Base-by-base conservation (phyloP, 169 alveolate species). In the Amoebophrya sp. region DNA sequence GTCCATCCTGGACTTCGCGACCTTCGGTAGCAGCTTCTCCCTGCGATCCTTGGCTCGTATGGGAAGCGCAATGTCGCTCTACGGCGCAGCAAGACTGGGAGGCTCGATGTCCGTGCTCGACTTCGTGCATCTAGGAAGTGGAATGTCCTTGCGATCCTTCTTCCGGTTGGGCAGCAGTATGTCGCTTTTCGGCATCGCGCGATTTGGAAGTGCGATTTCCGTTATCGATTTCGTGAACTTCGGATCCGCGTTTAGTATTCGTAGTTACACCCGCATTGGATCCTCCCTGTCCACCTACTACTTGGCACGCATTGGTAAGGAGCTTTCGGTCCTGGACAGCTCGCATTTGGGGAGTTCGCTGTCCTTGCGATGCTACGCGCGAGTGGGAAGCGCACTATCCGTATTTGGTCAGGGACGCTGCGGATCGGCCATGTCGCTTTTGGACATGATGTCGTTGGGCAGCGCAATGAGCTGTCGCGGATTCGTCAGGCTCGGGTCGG, bases 41-140 rank as follows among this genome's bases (percentile, higher is more conserved):
- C 90, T 89, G 41, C 40, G 90, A 29, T 89, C 90, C 26, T 33
- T 89, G 33, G 90, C 90, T 47, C 40, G 90, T 0, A 41, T 89
- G 24, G 90, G 90, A n/a, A 36, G 54, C n/a, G 39, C 90, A 0
- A 34, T 89, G 40, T 26, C 41, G 34, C n/a, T 40, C 90, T 89
- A 34, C 90, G 94, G 93, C 78, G 2, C 53, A 90, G 41, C 90
- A 0, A 0, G 92, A 14, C 29, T 47, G n/a, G 93, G 55, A 53
- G 47, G 54, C 29, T 0, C 39, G n/a, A 78, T 83, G 53, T 40
- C 40, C n/a, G 92, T 53, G 3, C 93, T 89, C 41, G 94, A 93
- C 93, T 83, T 41, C 76, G 92, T 29, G 38, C 41, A 23, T 39
- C n/a, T 89, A 78, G 94, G 93, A 14, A 34, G 77, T 40, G 6